Percentiles rank a stretch among this genome's conserved stretches.
These are phyloP conservation scores for Dioscorea alata DNA, from an alignment of 106 monocot genomes.

Conservation along the genomic window DNA sequence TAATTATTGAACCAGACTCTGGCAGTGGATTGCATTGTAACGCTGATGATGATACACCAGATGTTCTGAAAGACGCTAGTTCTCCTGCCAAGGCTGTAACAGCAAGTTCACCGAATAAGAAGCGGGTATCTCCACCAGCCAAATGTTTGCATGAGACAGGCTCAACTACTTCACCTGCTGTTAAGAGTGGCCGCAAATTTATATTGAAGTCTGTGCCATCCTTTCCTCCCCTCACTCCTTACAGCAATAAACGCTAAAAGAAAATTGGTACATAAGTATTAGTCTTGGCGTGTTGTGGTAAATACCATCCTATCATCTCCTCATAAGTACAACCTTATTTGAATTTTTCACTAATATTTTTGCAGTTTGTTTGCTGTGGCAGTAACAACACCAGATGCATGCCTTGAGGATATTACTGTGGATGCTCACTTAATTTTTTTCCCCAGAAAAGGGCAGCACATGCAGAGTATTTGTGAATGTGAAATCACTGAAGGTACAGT, in stretches of 20 bases:
- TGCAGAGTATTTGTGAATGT: no score
- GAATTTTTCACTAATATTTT: no score
- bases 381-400: no score
- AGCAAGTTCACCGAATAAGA: conserved; percentile 51
- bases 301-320: no score
- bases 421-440: no score
- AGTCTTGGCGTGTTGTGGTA: background rate
- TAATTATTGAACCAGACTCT: conserved; percentile 22
- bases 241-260: conserved; percentile 20
- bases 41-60: conserved; percentile 36
- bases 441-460: no score
- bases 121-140: conserved; percentile 50
- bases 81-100: conserved; percentile 19
- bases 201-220: conserved; percentile 46
- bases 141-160: conserved; percentile 2
- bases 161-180: conserved; percentile 24
- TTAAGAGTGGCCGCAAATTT: conserved; percentile 36
- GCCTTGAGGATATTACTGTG: no score
- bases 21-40: conserved; percentile 11
- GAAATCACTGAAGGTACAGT: no score
- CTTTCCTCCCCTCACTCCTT: conserved; percentile 59
- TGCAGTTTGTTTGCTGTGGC: no score
- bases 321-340: no score
- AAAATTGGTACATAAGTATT: conserved; percentile 5
- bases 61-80: conserved; percentile 21